These are phyloP conservation scores for Lipomyces sp. DNA, from an alignment of 805 yeast species.

Conservation along the genomic window DNA sequence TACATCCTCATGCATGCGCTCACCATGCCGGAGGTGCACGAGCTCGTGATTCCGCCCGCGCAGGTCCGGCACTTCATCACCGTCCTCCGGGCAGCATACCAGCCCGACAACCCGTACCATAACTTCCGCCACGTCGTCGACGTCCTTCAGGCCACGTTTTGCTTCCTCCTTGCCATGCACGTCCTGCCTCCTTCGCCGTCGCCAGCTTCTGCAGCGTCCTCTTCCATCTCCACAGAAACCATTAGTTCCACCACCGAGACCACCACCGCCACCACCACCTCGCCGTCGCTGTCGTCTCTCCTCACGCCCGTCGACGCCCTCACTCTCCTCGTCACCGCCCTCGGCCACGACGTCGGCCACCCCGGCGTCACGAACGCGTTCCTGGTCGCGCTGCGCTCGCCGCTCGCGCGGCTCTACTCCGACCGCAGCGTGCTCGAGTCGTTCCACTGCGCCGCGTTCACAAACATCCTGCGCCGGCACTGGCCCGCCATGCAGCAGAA, in stretches of 20 bases:
- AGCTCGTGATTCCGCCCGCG: constrained; percentile 36
- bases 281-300: constrained; percentile 2
- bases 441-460: constrained; percentile 70
- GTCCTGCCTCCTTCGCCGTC: constrained; percentile 40
- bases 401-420: constrained; percentile 59
- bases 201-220: no score
- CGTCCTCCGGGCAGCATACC: constrained; percentile 72
- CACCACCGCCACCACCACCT: neutral
- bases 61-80: constrained; percentile 58
- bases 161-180: constrained; percentile 43
- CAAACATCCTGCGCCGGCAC: constrained; percentile 48
- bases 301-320: constrained; percentile 47
- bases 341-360: constrained; percentile 96
- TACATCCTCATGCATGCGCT: constrained; percentile 50
- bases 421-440: constrained; percentile 74
- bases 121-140: constrained; percentile 95
- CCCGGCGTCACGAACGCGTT: constrained; percentile 91
- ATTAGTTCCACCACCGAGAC: neutral
- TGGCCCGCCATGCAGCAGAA: constrained; percentile 39
- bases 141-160: constrained; percentile 86
- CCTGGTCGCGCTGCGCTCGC: constrained; percentile 55
- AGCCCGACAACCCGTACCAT: constrained; percentile 85
- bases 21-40: constrained; percentile 26
- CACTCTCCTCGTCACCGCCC: constrained; percentile 69
- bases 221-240: neutral